Percentiles rank a stretch among this genome's conserved stretches.
These are phyloP conservation scores for Extremus antarcticus DNA, from an alignment of 495 filamentous ascomycete species.

Conservation along the genomic window DNA sequence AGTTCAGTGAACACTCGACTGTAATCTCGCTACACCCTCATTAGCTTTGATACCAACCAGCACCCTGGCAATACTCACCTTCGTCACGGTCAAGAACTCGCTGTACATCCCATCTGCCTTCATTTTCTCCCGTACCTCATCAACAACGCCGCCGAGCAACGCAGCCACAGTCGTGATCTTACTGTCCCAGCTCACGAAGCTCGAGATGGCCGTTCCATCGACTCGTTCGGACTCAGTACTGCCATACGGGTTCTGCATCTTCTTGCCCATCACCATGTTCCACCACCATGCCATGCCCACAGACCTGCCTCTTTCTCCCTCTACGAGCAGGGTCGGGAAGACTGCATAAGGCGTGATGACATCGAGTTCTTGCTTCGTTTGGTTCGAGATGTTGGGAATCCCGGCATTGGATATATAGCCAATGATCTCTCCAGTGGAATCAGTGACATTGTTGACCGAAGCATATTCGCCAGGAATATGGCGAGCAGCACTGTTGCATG, in stretches of 20 bases:
- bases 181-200: constrained; percentile 32
- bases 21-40: constrained; percentile 22
- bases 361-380: constrained; percentile 28
- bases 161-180: constrained; percentile 31
- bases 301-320: constrained; percentile 14
- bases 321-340: constrained; percentile 26
- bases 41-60: neutral
- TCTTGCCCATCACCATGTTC: constrained; percentile 32
- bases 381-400: constrained; percentile 27
- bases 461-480: constrained; percentile 31
- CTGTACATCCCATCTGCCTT: constrained; percentile 27
- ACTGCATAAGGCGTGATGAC: constrained; percentile 31
- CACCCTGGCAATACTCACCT: neutral
- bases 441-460: constrained; percentile 30
- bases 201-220: constrained; percentile 27
- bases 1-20: constrained; percentile 23
- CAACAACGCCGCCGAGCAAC: constrained; percentile 26
- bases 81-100: constrained; percentile 9
- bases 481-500: constrained; percentile 29
- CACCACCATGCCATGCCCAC: constrained; percentile 33
- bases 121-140: constrained; percentile 27
- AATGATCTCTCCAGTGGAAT: constrained; percentile 16
- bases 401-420: constrained; percentile 31
- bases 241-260: constrained; percentile 32
- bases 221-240: constrained; percentile 30